phyloP scores from a whole-genome alignment of 306 rosid species.

The Gillenia trifoliata region DNA sequence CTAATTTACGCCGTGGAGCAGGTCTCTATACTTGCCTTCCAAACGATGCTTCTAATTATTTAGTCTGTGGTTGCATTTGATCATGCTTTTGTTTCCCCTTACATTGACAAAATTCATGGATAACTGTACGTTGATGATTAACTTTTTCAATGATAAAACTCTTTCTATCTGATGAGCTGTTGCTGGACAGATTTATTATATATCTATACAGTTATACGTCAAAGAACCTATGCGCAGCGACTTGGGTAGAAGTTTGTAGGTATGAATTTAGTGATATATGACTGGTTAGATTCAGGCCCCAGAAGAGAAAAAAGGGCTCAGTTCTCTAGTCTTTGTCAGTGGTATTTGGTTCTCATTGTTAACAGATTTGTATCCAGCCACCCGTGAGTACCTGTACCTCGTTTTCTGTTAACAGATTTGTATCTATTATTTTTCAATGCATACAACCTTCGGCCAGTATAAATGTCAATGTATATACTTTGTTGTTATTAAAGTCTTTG shows the following conservation, averaged over 20 bases:
- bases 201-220: not conserved
- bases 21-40: slow-evolving; percentile 32
- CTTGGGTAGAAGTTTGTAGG: not conserved
- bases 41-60: not conserved
- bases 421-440: not conserved
- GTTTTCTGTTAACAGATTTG: not conserved
- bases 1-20: slow-evolving; percentile 74
- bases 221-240: not conserved
- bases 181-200: not conserved
- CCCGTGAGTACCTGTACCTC: not conserved
- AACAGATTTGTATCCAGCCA: not conserved
- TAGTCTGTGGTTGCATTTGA: not conserved
- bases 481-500: not conserved
- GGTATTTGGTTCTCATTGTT: not conserved
- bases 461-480: not conserved
- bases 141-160: not conserved
- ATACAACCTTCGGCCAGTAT: not conserved
- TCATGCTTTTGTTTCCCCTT: not conserved
- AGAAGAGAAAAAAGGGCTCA: not conserved
- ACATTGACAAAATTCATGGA: not conserved
- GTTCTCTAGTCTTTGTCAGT: not conserved
- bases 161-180: not conserved
- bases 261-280: not conserved
- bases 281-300: not conserved
- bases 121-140: not conserved